These are phyloP conservation scores for Citrullus amarus DNA, from an alignment of 306 rosid species.

Conservation along the genomic window DNA sequence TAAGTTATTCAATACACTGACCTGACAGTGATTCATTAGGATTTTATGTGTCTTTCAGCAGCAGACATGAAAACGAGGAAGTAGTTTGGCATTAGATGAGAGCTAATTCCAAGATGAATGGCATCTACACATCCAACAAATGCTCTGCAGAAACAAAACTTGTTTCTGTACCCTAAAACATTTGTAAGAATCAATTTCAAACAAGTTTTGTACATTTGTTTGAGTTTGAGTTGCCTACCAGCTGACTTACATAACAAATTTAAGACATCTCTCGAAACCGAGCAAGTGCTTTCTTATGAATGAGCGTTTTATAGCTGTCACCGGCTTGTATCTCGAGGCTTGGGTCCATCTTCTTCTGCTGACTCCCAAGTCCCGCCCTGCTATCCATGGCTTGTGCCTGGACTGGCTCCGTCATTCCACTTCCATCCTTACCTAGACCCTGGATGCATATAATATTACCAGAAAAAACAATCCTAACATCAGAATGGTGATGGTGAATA, in stretches of 20 bases:
- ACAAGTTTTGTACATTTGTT: neutral
- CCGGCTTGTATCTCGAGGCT: constrained; percentile 82
- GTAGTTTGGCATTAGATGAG: neutral
- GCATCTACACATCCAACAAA: neutral
- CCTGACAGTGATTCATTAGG: too few species aligned
- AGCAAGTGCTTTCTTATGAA: constrained; percentile 93
- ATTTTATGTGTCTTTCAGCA: too few species aligned
- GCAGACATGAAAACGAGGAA: neutral
- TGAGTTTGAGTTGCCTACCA: neutral
- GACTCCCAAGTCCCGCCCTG: constrained; percentile 96
- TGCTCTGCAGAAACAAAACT: neutral
- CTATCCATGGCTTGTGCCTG: constrained; percentile 68
- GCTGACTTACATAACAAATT: neutral
- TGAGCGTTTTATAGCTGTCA: constrained; percentile 80
- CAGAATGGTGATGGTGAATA: neutral
- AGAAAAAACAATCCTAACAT: neutral
- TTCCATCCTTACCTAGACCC: constrained; percentile 97
- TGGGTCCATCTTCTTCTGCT: constrained; percentile 80
- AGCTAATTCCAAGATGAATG: neutral
- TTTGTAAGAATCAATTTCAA: neutral
- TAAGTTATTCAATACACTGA: too few species aligned
- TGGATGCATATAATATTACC: constrained; percentile 20
- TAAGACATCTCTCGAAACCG: constrained; percentile 84
- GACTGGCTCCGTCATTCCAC: constrained; percentile 92
- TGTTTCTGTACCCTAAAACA: neutral